Evolutionary conservation across 2,329 filamentous ascomycete genomes (phyloP).

Genomic region (Thelonectria olida): DNA sequence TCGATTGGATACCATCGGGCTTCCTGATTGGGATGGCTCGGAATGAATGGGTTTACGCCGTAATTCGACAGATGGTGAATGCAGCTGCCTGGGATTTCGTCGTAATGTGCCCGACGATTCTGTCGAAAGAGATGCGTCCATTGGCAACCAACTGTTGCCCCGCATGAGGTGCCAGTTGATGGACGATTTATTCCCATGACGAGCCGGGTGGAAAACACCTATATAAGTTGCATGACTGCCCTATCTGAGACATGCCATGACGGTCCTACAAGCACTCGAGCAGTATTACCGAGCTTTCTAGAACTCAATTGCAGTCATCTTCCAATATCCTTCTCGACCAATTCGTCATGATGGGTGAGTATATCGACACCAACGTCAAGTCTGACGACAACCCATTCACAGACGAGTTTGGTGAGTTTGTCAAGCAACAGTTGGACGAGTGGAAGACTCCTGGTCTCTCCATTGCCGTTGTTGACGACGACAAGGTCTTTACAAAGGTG

Average conservation of each 20-base stretch:
- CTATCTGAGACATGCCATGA: background rate
- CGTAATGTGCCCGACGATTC: no score
- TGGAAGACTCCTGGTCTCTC: slow-evolving; percentile 42
- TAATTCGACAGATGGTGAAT: no score
- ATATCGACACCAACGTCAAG: background rate
- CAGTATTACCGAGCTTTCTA: no score
- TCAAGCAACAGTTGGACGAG: slow-evolving; percentile 26
- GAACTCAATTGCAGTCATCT: no score
- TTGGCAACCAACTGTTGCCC: background rate
- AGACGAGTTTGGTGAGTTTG: slow-evolving; percentile 11
- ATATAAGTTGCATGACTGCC: background rate
- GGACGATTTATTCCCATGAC: no score
- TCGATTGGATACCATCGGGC: no score
- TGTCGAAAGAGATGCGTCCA: no score
- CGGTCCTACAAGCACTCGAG: background rate
- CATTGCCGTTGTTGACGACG: slow-evolving; percentile 40
- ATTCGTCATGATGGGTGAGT: background rate
- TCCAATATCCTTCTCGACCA: no score
- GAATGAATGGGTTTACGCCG: no score
- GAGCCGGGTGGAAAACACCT: background rate
- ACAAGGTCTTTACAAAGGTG: slow-evolving; percentile 39
- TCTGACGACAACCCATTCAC: slow-evolving; percentile 6
- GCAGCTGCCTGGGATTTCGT: no score
- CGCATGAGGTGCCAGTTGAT: no score
- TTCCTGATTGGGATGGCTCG: no score